Evolutionary conservation across 164 flowering plant species (phyloP), one percentile per base, ranked within the genome.

Genomic region (Aristolochia fimbriata): DNA sequence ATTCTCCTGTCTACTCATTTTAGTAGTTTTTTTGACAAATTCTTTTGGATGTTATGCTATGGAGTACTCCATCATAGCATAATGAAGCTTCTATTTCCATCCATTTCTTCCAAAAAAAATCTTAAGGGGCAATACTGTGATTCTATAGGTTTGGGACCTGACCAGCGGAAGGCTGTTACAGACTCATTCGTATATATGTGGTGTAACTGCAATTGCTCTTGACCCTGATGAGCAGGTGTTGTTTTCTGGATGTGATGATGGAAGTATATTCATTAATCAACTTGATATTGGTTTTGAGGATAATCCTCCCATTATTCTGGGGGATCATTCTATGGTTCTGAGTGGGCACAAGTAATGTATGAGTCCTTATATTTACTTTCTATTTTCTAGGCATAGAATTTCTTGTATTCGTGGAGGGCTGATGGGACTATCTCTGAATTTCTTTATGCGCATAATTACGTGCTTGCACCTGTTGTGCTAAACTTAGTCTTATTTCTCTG

Each of bases 341-440:
- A 69, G 69, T 31, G 83, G 79, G 74, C 87, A 83, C 84, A 80
- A 72, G 85, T 83, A 80, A 70, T 69, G 69, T 73, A 71, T 71
- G 76, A 45, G 45, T 24, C 9, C 57, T 37, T 19, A 21, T 21
- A 15, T 23, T 15, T 20, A 52, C 4, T 52, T 22, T 52, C 22
- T 11, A 22, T 52, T 13, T 50, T 20, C 3, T 22, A 5, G 19
- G 22, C 0, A 15, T 20, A 20, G 27, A 52, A 11, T 52, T 14
- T 13, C 9, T 6, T 23, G 27, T 52, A 22, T 52, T 20, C 8
- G 1, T 52, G 22, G 24, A 15, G 4, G 56, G 15, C 56, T 21
- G 15, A 22, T 19, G 15, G 19, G 4, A 54, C 30, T 15, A 20
- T 52, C 56, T 1, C 56, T 52, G 9, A 1, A 20, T 19, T 45